A percentile compares a stretch with the other conserved stretches of the same genome.
Evolutionary conservation across 148 eudicot species (phyloP).

Genomic region (Heliosperma pusillum): DNA sequence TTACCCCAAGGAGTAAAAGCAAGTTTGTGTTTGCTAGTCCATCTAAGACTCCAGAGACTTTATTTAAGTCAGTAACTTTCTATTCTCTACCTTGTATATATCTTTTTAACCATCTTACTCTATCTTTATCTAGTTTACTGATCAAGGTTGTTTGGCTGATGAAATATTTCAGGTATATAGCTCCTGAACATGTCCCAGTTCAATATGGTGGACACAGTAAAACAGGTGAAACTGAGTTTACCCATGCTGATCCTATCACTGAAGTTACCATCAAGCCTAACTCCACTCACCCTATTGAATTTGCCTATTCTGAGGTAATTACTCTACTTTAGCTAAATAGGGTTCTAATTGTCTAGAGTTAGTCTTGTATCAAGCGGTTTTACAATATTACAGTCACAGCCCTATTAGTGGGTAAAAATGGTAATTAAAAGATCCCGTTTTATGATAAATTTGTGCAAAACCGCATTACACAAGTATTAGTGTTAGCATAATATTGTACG

Average conservation of each 20-base stretch:
- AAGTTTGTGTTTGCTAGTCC: slow-evolving; percentile 74
- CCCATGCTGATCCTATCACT: slow-evolving; percentile 48
- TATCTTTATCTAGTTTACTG: neutral
- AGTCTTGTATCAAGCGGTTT: too few relatives aligned
- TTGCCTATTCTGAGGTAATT: slow-evolving; percentile 49
- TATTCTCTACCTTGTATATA: neutral
- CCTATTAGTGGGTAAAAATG: too few relatives aligned
- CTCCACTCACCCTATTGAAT: slow-evolving; percentile 50
- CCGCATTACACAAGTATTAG: too few relatives aligned
- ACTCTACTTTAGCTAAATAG: neutral
- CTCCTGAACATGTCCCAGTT: slow-evolving; percentile 66
- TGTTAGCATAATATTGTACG: too few relatives aligned
- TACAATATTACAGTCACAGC: too few relatives aligned
- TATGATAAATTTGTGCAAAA: too few relatives aligned
- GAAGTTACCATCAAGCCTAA: slow-evolving; percentile 62
- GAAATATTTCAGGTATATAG: slow-evolving; percentile 43
- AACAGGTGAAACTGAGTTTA: slow-evolving; percentile 49
- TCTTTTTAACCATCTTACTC: neutral
- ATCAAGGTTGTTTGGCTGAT: neutral
- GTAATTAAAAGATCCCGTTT: too few relatives aligned
- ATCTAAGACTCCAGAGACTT: slow-evolving; percentile 57
- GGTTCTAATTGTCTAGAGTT: too few relatives aligned
- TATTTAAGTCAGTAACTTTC: slow-evolving; percentile 50
- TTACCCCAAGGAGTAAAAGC: slow-evolving; percentile 77
- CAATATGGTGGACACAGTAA: slow-evolving; percentile 72